phyloP scores from a whole-genome alignment of 2,329 filamentous ascomycete genomes.

The Cytospora paraplurivora region DNA sequence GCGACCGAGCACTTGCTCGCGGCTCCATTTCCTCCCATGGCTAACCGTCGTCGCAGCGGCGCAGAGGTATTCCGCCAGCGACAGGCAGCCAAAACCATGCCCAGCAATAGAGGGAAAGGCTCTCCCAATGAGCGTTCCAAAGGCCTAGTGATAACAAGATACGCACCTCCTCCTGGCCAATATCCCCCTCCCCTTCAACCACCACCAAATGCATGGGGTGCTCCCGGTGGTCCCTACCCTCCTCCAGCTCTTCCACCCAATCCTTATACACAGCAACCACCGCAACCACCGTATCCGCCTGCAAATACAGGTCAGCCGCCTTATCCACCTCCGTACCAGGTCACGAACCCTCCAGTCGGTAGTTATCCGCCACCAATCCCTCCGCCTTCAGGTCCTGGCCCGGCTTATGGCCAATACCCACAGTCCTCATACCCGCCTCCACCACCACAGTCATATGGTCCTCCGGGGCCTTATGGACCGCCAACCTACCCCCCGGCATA shows the following conservation, averaged over 20 bases:
- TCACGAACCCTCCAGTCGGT: slow-evolving; percentile 16
- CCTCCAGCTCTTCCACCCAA: slow-evolving; percentile 31
- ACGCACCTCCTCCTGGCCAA: slow-evolving; percentile 38
- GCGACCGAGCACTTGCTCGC: background rate
- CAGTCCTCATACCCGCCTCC: slow-evolving; percentile 22
- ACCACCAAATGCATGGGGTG: slow-evolving; percentile 31
- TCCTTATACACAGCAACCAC: slow-evolving; percentile 27
- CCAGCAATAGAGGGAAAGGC: slow-evolving; percentile 14
- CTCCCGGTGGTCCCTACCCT: slow-evolving; percentile 28
- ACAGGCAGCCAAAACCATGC: slow-evolving; percentile 28
- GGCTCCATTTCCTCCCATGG: slow-evolving; percentile 14
- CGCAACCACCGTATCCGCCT: slow-evolving; percentile 23
- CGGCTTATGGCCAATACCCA: slow-evolving; percentile 23
- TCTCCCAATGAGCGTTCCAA: slow-evolving; percentile 44
- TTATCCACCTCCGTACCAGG: slow-evolving; percentile 31
- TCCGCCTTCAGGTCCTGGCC: slow-evolving; percentile 18
- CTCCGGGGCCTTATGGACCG: slow-evolving; percentile 21
- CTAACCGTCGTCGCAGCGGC: slow-evolving; percentile 31
- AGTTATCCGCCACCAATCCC: slow-evolving; percentile 24
- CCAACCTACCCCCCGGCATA: slow-evolving; percentile 21
- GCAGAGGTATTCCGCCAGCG: slow-evolving; percentile 33
- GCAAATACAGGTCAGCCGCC: slow-evolving; percentile 21
- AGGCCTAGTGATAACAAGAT: slow-evolving; percentile 43
- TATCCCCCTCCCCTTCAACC: slow-evolving; percentile 28
- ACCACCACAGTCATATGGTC: slow-evolving; percentile 25